Evolutionary conservation across 495 filamentous ascomycete species (phyloP), one percentile per base, ranked within the genome.

Genomic region (Aspergillus olivimuriae): DNA sequence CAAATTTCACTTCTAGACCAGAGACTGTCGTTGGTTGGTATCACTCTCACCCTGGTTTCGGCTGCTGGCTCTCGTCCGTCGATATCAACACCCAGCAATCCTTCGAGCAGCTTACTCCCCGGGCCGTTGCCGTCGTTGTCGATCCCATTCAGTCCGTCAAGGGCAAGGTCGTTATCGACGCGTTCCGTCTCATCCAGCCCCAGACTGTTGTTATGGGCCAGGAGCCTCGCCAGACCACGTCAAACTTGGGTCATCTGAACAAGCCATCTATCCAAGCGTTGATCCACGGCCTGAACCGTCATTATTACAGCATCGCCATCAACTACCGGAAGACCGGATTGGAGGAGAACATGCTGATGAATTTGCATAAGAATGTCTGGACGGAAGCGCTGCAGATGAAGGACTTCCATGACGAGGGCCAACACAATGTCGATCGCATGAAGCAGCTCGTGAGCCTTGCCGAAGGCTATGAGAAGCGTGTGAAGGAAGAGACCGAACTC

Each of bases 61-160:
- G 92, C 52, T 98, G 92, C 75, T 98, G 92, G 92, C 80, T 98
- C 14, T 97, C 92, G 4, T 91, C 86, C 19, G 92, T 98, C 55
- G 92, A 98, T 77, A 96, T 98, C 76, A 97, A 97, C 67, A 98
- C 92, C 30, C 92, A 98, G 63, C 92, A 98, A 69, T 95, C 89
- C 23, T 98, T 98, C 72, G 92, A 98, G 66, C 94, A 96, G 63
- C 81, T 97, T 34, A 96, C 86, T 0, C 87, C 94, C 31, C 86
- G 92, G 58, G 89, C 92, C 38, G 92, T 98, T 47, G 92, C 92
- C 46, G 92, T 98, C 40, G 92, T 98, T 55, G 87, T 98, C 47
- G 92, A 98, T 53, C 92, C 92, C 31, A 98, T 98, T 55, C 92
- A 98, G 70, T 96, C 91, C 41, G 92, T 98, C 54, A 98, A 98